Evolutionary conservation across 352 stramenopile genomes (phyloP), one percentile per base, ranked within the genome.

Genomic region (Blastocystis sp.): DNA sequence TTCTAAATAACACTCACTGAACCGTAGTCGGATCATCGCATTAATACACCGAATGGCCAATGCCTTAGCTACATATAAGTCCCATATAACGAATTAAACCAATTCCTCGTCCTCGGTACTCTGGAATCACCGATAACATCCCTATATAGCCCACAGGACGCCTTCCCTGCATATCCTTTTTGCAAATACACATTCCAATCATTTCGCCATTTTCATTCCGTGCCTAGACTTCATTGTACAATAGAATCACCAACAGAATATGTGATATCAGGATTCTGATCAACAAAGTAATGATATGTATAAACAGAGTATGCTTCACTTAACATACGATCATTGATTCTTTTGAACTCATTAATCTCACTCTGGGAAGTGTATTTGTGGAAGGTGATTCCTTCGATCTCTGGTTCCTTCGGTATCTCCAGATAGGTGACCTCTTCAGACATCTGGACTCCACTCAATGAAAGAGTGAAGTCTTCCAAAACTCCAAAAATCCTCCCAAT

Each of bases 201-300:
- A 80, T 80, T 37, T 80, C 46, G 7, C 49, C 69, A 9, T 39
- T 54, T 39, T 80, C 11, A n/a, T 80, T 80, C 35, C 69, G 11
- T 32, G 69, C 69, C 69, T 80, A 80, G 11, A 46, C 6, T 35
- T 51, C 21, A 59, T 42, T 37, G 14, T 42, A 43, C 21, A 4
- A 32, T 1, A 1, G 1, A n/a, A 63, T 42, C 24, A 39, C 43
- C 4, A 32, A 80, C 69, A 39, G 49, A 58, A 24, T 54, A 80
- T 27, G 69, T 80, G 46, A 80, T 80, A 59, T 21, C 43, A 21
- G 69, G 39, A 80, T 43, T 54, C 16, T 32, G 16, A 16, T 54
- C 52, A 43, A 80, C 12, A 80, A 80, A 80, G 69, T 61, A 80
- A 39, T 80, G 69, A 54, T 80, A 80, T 27, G 69, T 80, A 32